Percentiles rank a stretch among this genome's conserved stretches.
phyloP scores from a whole-genome alignment of 805 yeast genomes.

The Hemisphaericaspora nanyangensis region DNA sequence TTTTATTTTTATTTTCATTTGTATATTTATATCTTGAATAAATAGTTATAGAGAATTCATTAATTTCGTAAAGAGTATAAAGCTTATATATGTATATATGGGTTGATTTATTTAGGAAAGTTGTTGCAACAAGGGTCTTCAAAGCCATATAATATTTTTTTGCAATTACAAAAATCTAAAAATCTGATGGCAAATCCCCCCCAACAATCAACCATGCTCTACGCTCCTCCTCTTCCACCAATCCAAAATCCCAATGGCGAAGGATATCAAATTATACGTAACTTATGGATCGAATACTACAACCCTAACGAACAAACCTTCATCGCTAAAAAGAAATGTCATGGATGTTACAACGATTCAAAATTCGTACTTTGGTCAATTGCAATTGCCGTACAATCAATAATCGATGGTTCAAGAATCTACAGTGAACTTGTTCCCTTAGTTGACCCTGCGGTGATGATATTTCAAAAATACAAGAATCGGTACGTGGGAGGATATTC shows the following conservation, averaged over 20 bases:
- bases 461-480: conserved; percentile 50
- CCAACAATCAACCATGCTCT: no score
- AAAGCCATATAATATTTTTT: no score
- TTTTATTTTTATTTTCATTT: no score
- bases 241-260: conserved; percentile 36
- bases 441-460: conserved; percentile 48
- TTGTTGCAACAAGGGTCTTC: no score
- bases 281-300: conserved; percentile 42
- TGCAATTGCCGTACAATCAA: conserved; percentile 61
- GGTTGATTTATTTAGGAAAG: no score
- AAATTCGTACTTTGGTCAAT: conserved; percentile 67
- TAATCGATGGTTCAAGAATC: conserved; percentile 59
- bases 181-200: no score
- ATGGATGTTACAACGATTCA: conserved; percentile 47
- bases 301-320: conserved; percentile 34
- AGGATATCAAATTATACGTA: conserved; percentile 36
- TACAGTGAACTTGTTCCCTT: conserved; percentile 53
- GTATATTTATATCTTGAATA: no score
- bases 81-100: no score
- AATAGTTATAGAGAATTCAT: no score
- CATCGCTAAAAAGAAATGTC: conserved; percentile 36
- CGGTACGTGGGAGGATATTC: conserved; percentile 52
- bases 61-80: no score
- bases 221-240: no score
- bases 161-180: no score